phyloP scores from a whole-genome alignment of 352 stramenopile species.

The Globisporangium abappressorium region DNA sequence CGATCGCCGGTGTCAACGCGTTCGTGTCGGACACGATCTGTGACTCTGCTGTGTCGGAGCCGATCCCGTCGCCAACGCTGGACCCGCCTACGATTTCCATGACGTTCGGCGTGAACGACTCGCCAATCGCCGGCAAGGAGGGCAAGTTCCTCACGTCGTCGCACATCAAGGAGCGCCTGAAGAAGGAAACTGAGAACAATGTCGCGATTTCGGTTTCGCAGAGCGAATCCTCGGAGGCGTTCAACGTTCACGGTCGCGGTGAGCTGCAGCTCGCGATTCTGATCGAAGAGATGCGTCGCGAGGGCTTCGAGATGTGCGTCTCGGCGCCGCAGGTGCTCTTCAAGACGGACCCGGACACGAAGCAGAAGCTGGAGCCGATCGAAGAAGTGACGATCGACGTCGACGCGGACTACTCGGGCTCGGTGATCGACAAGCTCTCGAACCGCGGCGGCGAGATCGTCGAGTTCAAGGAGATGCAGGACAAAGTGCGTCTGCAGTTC shows the following conservation, averaged over 20 bases:
- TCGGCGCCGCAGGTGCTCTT: conserved; percentile 96
- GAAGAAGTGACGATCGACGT: conserved; percentile 96
- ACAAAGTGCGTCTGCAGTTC: conserved; percentile 94
- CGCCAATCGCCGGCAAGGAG: conserved; percentile 94
- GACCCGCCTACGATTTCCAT: conserved; percentile 97
- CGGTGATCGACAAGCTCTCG: conserved; percentile 97
- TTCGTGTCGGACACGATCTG: conserved; percentile 90
- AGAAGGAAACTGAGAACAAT: conserved; percentile 97
- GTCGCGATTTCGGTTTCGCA: conserved; percentile 93
- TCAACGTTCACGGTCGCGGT: conserved; percentile 95
- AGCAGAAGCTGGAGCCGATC: conserved; percentile 84
- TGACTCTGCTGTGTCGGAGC: conserved; percentile 58
- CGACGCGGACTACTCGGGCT: conserved; percentile 93
- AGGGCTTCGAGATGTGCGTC: conserved; percentile 98
- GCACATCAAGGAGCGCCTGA: conserved; percentile 92
- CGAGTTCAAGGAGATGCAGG: conserved; percentile 90
- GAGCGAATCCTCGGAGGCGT: conserved; percentile 88
- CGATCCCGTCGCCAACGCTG: conserved; percentile 93
- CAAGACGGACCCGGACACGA: conserved; percentile 81
- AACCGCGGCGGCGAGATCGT: conserved; percentile 92
- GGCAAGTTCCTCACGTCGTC: conserved; percentile 95
- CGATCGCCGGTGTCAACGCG: conserved; percentile 92
- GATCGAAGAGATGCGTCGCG: conserved; percentile 98
- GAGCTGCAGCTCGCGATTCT: conserved; percentile 98
- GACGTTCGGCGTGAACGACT: conserved; percentile 98